Evolutionary conservation across 345 rosid genomes (phyloP), one percentile per base, ranked within the genome.

Genomic region (Ceriops tagal): DNA sequence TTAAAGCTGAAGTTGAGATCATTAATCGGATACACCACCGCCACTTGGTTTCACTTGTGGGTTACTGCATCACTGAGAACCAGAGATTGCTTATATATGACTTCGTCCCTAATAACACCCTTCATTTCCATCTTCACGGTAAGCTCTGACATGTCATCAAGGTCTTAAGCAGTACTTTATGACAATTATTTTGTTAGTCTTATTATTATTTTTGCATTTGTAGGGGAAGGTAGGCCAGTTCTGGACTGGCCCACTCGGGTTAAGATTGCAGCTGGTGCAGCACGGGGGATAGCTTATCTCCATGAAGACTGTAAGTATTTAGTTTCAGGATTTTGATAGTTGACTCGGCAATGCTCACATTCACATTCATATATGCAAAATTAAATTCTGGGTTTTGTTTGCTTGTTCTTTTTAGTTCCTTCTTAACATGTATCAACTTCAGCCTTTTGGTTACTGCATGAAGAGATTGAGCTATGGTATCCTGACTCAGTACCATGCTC

Each of bases 281-380:
- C 97, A 80, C 98, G 97, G 63, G 98, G 98, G 68, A 66, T 91
- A 79, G 92, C 96, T 80, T 93, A 93, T 83, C 98, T 93, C 68
- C 97, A 93, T 83, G 97, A 93, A 80, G 97, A 89, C 73, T 93
- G 98, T 91, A 80, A 85, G 93, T 75, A 65, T 69, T 22, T 70
- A 53, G 24, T 64, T 32, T 73, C 64, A 20, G 27, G 39, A 55
- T 66, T 65, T 47, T 71, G 49, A 26, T 60, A 22, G 58, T 68
- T 49, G 11, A 56, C 8, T 24, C 0, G 8, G 26, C 26, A 28
- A 47, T 35, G 0, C 58, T 61, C 62, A 20, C 57, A 35, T 69
- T 71, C 65, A 71, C 18, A 37, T 24, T 43, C 37, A 32, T 53
- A 30, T n/a, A 43, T 9, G 19, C 55, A 27, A 43, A 52, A 68